Percentiles rank a stretch among this genome's conserved stretches.
Conservation (phyloP, 768 basidiomycete species). For the Tulasnella sp. region DNA sequence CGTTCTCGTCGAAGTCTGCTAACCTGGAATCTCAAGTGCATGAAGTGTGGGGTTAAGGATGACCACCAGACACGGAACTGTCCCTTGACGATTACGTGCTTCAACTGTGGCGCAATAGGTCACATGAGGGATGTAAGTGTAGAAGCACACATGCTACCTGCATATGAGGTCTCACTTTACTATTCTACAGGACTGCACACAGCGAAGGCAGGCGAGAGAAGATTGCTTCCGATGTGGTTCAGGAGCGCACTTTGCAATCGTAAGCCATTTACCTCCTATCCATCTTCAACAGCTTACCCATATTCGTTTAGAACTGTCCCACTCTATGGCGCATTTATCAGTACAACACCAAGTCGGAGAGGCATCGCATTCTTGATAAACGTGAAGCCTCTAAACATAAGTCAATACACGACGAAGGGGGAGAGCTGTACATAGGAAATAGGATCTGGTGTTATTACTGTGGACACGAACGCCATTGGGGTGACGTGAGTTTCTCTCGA, state of each 20-base stretch:
- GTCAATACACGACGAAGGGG: not conserved
- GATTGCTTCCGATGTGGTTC: slow-evolving; percentile 1
- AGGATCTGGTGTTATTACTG: slow-evolving; percentile 4
- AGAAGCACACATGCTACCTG: not conserved
- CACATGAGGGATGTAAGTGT: slow-evolving; percentile 8
- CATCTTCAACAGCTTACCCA: not conserved
- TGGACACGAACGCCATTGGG: not conserved
- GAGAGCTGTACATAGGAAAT: not conserved
- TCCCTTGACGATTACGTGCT: slow-evolving; percentile 5
- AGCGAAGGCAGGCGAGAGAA: not conserved
- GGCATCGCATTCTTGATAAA: not conserved
- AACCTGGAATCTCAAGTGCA: not conserved
- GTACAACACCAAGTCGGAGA: not conserved
- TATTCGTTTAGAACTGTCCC: not conserved
- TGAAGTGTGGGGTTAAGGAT: slow-evolving; percentile 2
- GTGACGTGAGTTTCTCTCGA: not conserved
- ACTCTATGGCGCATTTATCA: slow-evolving; percentile 3
- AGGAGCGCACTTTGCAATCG: not conserved
- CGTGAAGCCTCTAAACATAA: not conserved
- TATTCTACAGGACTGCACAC: not conserved
- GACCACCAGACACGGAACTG: slow-evolving; percentile 1
- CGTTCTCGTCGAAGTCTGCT: not conserved
- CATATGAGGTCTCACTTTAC: no score
- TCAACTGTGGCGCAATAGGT: slow-evolving; percentile 3
- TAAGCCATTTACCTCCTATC: not conserved